Percentiles rank a stretch among this genome's conserved stretches.
Evolutionary conservation across 1,139 yeast genomes (phyloP).

Genomic region (Protomyces inouyei): DNA sequence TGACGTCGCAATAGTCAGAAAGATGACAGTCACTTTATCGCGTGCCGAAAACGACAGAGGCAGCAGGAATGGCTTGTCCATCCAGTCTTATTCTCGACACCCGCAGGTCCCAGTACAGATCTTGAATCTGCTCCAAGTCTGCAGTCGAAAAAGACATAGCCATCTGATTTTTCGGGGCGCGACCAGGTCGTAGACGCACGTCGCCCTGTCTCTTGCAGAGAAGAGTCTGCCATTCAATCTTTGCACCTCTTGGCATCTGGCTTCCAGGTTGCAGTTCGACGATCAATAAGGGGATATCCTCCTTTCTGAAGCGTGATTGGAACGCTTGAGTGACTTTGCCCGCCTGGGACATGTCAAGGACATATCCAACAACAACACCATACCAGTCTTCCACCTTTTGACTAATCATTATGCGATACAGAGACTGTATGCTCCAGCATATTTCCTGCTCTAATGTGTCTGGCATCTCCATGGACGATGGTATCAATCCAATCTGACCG

Average conservation of each 20-base stretch:
- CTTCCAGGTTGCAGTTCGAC: constrained; percentile 8
- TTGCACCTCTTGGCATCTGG: constrained; percentile 15
- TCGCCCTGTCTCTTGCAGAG: background rate
- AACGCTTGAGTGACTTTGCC: background rate
- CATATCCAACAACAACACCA: constrained; percentile 3
- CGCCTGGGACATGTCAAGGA: background rate
- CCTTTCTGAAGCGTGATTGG: background rate
- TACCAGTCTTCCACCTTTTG: constrained; percentile 1
- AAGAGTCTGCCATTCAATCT: constrained; percentile 23
- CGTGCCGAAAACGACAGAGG: background rate
- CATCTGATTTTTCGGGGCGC: background rate
- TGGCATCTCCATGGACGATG: constrained; percentile 54
- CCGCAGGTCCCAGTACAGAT: background rate
- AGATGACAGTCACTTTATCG: background rate
- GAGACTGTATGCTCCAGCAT: constrained; percentile 19
- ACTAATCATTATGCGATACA: background rate
- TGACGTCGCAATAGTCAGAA: background rate
- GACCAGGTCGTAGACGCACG: background rate
- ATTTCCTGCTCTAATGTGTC: background rate
- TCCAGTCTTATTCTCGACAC: background rate
- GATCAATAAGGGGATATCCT: background rate
- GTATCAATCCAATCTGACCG: constrained; percentile 86
- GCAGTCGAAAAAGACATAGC: background rate
- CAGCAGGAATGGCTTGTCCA: background rate
- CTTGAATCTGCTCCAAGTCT: background rate